Evolutionary conservation across 768 basidiomycete genomes (phyloP).

Genomic region (Gloeostereum incarnatum): DNA sequence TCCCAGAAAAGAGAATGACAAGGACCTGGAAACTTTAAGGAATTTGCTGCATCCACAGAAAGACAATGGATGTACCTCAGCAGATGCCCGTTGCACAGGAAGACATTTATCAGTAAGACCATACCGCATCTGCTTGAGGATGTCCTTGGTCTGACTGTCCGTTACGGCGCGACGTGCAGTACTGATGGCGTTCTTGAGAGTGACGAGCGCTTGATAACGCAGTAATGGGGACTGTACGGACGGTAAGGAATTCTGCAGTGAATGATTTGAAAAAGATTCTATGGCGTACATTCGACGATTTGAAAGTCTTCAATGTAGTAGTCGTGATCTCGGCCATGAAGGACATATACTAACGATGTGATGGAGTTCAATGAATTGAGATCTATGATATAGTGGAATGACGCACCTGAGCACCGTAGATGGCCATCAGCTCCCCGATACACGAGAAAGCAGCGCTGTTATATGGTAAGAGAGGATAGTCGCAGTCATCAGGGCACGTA

Average conservation of each 20-base stretch:
- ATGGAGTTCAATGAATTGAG: neutral
- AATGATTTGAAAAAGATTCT: conserved; percentile 1
- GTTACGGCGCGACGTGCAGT: conserved; percentile 80
- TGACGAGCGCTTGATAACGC: conserved; percentile 69
- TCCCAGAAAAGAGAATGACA: conserved; percentile 44
- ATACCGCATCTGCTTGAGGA: conserved; percentile 73
- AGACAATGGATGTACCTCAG: conserved; percentile 45
- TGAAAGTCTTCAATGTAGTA: conserved; percentile 57
- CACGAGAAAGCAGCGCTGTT: conserved; percentile 76
- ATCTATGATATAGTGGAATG: neutral
- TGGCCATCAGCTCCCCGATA: conserved; percentile 82
- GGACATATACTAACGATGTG: conserved; percentile 98
- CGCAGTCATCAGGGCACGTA: conserved; percentile 23
- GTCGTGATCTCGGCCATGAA: conserved; percentile 80
- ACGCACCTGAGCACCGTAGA: conserved; percentile 75
- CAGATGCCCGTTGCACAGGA: conserved; percentile 76
- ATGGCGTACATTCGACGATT: conserved; percentile 58
- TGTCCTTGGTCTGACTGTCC: conserved; percentile 70
- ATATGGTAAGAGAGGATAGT: conserved; percentile 3
- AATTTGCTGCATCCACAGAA: neutral
- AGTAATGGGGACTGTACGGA: conserved; percentile 75
- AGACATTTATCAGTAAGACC: conserved; percentile 76
- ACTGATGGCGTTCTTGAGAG: conserved; percentile 70
- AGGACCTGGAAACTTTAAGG: conserved; percentile 25
- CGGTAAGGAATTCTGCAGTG: conserved; percentile 25